Evolutionary conservation across 2,329 filamentous ascomycete genomes (phyloP).

Genomic region (Beauveria sp.): DNA sequence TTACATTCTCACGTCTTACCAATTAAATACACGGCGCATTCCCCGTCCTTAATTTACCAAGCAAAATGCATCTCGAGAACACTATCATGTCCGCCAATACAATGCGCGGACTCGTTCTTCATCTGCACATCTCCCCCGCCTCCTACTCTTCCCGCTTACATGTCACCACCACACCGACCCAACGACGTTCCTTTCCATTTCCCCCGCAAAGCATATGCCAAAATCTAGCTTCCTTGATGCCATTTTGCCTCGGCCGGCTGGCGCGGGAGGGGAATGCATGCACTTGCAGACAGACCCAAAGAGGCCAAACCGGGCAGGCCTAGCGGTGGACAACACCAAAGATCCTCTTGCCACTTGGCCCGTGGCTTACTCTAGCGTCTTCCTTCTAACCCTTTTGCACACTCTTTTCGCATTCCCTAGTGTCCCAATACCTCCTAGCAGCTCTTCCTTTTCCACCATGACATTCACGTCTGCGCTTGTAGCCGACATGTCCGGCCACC

Average conservation of each 20-base stretch:
- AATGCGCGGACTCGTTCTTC: neutral
- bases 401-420: neutral
- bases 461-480: neutral
- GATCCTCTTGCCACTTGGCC: neutral
- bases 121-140: neutral
- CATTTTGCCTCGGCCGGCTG: conserved; percentile 3
- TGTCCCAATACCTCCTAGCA: neutral
- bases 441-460: neutral
- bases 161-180: neutral
- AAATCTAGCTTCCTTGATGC: neutral
- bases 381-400: neutral
- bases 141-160: neutral
- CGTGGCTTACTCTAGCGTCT: neutral
- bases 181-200: too few relatives aligned
- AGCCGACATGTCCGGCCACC: neutral
- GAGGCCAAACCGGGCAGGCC: too few relatives aligned
- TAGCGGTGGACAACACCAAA: neutral
- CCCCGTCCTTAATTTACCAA: too few relatives aligned
- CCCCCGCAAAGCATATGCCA: conserved; percentile 4
- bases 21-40: neutral
- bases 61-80: neutral
- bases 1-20: neutral
- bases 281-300: neutral
- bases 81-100: neutral
- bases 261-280: neutral